Percentiles rank a stretch among this genome's conserved stretches.
Conservation (phyloP, 2,329 filamentous ascomycete genomes). For the Penicillium sp. region DNA sequence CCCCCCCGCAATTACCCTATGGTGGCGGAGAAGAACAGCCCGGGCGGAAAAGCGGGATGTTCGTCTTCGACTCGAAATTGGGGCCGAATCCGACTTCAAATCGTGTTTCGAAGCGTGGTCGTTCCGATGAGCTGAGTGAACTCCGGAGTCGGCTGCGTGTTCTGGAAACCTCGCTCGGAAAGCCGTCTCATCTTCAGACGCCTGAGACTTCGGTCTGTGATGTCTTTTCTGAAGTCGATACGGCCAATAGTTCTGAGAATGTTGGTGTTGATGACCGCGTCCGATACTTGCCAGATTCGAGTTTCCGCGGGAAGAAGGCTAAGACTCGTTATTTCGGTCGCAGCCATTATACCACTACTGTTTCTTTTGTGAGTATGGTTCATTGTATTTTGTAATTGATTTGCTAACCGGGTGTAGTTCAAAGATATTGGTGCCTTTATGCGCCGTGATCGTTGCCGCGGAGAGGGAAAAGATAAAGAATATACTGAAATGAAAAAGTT, state of each 20-base stretch:
- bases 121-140: slow-evolving; percentile 29
- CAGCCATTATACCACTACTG: slow-evolving; percentile 27
- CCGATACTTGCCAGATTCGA: slow-evolving; percentile 24
- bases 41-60: slow-evolving; percentile 22
- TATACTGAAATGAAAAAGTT: slow-evolving; percentile 28
- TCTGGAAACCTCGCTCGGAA: slow-evolving; percentile 27
- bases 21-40: slow-evolving; percentile 10
- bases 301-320: slow-evolving; percentile 30
- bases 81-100: slow-evolving; percentile 18
- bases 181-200: slow-evolving; percentile 18
- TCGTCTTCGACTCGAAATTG: slow-evolving; percentile 33
- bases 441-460: slow-evolving; percentile 16
- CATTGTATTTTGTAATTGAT: background rate
- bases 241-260: slow-evolving; percentile 10
- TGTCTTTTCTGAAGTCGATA: slow-evolving; percentile 12
- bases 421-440: slow-evolving; percentile 28
- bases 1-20: slow-evolving; percentile 11
- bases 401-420: slow-evolving; percentile 21
- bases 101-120: slow-evolving; percentile 23
- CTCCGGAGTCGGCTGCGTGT: slow-evolving; percentile 26
- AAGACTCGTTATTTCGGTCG: slow-evolving; percentile 32
- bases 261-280: slow-evolving; percentile 26
- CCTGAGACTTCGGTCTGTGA: slow-evolving; percentile 25
- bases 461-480: slow-evolving; percentile 20
- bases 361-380: slow-evolving; percentile 29